Evolutionary conservation across 176 grass and related monocot genomes (phyloP).

Genomic region (Musa acuminata): DNA sequence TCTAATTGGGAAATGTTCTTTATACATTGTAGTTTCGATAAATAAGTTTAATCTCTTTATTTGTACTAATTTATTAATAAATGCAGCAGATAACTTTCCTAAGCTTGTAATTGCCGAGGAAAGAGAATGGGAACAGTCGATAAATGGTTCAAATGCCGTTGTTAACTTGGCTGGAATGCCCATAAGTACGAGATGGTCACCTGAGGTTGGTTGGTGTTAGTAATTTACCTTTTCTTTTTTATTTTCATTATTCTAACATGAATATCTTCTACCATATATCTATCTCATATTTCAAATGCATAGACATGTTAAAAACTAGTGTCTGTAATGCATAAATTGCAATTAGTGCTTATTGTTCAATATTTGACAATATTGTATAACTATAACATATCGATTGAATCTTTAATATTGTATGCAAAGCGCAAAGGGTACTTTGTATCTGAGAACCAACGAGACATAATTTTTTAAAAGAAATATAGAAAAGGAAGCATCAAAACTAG

Average conservation of each 20-base stretch:
- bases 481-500: not conserved
- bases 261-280: not conserved
- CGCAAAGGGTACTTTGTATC: too few relatives aligned
- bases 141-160: slow-evolving; percentile 55
- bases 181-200: slow-evolving; percentile 88
- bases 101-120: slow-evolving; percentile 56
- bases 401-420: too few relatives aligned
- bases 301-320: not conserved
- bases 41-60: not conserved
- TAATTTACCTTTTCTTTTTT: not conserved
- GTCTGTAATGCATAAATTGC: not conserved
- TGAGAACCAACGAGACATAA: too few relatives aligned
- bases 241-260: not conserved
- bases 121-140: slow-evolving; percentile 55
- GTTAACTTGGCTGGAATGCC: slow-evolving; percentile 90
- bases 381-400: not conserved
- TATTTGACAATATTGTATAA: not conserved
- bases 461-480: too few relatives aligned
- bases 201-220: slow-evolving; percentile 43
- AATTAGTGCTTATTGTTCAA: not conserved
- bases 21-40: not conserved
- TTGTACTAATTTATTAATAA: slow-evolving; percentile 1
- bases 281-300: slow-evolving; percentile 1
- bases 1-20: not conserved
- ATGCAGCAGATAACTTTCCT: slow-evolving; percentile 46